A percentile compares a stretch with the other conserved stretches of the same genome.
phyloP scores from a whole-genome alignment of 2,329 filamentous ascomycete species.

The Rutstroemia sp. region DNA sequence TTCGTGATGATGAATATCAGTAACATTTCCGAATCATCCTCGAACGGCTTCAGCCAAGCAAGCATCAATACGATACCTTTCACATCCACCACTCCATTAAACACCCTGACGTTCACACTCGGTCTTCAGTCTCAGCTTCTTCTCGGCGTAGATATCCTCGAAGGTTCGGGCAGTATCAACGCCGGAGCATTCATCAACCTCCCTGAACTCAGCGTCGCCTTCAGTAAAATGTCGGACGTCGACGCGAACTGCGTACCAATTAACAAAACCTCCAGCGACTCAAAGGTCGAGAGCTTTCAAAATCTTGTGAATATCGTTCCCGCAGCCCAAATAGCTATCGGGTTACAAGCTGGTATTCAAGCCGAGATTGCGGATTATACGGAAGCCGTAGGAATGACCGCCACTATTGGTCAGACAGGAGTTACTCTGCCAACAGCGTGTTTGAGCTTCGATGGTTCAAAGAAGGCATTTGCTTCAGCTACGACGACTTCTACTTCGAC shows the following conservation, averaged over 20 bases:
- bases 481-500: not conserved
- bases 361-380: not conserved
- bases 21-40: not conserved
- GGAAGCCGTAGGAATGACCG: not conserved
- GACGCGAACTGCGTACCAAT: slow-evolving; percentile 1
- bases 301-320: slow-evolving; percentile 5
- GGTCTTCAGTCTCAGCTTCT: not conserved
- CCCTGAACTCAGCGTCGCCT: not conserved
- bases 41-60: not conserved
- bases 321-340: not conserved
- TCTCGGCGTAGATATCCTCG: slow-evolving; percentile 1
- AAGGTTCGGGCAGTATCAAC: not conserved
- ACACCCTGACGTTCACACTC: not conserved
- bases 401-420: not conserved
- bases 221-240: not conserved
- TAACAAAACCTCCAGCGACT: not conserved
- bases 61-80: not conserved
- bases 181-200: slow-evolving; percentile 4
- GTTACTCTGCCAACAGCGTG: not conserved
- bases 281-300: not conserved
- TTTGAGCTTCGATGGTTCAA: slow-evolving; percentile 1
- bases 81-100: not conserved
- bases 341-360: not conserved
- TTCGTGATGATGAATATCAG: not conserved
- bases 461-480: not conserved